Base-by-base conservation (phyloP, 2,329 filamentous ascomycete genomes). In the Diaporthe sp. region DNA sequence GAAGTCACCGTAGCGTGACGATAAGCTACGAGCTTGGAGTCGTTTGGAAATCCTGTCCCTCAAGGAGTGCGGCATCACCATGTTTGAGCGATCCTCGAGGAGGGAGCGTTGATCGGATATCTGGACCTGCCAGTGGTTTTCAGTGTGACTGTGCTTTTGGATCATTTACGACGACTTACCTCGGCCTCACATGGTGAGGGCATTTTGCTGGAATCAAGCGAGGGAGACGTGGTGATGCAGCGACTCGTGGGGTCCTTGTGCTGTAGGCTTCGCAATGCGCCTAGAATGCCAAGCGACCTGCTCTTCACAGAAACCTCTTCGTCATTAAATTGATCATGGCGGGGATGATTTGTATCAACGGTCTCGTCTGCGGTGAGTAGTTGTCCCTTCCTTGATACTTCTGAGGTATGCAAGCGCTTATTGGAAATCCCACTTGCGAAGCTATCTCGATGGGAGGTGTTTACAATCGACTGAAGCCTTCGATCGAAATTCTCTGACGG, bases 401-500 rank as follows among this genome's bases (percentile, higher is more conserved):
- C 73, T 10, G 55, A 74, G 5, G 55, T 74, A 46, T 74, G 10
- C 55, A 74, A 10, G 2, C 65, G 65, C 31, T 28, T 46, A 9
- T 17, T 22, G 39, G 19, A 19, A 25, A 1, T 17, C 10, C 6
- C 28, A 12, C 1, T 6, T 2, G 12, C 17, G 25, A 19, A 31
- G 3, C 12, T 25, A 0, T 31, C 65, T 25, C 42, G 65, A 28
- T 8, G 53, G 10, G 71, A 44, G 7, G 46, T 25, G 13, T 61
- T 19, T 17, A 46, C 65, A 10, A 71, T 74, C 5, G 65, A 61
- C 19, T 44, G 31, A 3, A 74, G 65, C 28, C 65, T 62, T 49
- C 65, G 44, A n/a, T 71, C 65, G 12, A 71, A 34, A 46, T 71
- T 44, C n/a, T 62, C 73, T 8, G 73, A 62, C 4, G 31, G 31